Evolutionary conservation across 2,329 filamentous ascomycete species (phyloP).

Genomic region (Malbranchea zuffiana): DNA sequence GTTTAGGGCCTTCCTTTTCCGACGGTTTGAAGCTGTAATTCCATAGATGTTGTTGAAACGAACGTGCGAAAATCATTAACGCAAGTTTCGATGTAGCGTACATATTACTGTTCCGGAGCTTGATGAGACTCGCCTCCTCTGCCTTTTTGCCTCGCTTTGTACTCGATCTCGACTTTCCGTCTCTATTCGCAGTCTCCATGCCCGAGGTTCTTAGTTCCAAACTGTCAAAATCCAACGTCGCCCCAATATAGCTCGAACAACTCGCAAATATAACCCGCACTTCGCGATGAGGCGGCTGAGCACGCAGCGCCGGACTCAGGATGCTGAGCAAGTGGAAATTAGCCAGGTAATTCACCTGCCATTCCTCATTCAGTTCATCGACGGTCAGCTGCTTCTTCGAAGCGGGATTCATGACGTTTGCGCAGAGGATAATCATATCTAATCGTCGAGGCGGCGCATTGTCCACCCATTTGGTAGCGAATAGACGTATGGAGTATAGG

Average conservation of each 20-base stretch:
- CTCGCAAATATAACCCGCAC: constrained; percentile 78
- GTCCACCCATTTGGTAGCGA: constrained; percentile 97
- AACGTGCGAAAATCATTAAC: constrained; percentile 75
- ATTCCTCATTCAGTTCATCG: constrained; percentile 78
- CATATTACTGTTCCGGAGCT: constrained; percentile 28
- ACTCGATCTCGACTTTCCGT: constrained; percentile 3
- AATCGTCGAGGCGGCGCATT: constrained; percentile 79
- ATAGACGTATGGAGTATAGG: constrained; percentile 80
- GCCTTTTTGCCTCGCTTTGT: constrained; percentile 9
- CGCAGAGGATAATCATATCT: constrained; percentile 85
- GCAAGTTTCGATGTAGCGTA: constrained; percentile 61
- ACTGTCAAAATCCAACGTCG: constrained; percentile 45
- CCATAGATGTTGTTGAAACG: constrained; percentile 86
- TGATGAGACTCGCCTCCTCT: constrained; percentile 15
- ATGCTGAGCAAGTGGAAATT: constrained; percentile 94
- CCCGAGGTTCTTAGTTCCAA: constrained; percentile 21
- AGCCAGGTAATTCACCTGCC: constrained; percentile 89
- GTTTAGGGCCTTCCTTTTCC: constrained; percentile 32
- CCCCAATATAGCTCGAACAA: constrained; percentile 78
- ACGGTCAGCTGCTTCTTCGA: constrained; percentile 50
- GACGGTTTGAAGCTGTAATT: constrained; percentile 63
- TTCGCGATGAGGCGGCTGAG: constrained; percentile 87
- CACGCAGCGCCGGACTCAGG: constrained; percentile 75
- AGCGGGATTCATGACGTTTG: constrained; percentile 60
- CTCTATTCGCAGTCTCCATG: constrained; percentile 26